Base-by-base conservation (phyloP, 768 basidiomycete species). In the Boletus insuetus region DNA sequence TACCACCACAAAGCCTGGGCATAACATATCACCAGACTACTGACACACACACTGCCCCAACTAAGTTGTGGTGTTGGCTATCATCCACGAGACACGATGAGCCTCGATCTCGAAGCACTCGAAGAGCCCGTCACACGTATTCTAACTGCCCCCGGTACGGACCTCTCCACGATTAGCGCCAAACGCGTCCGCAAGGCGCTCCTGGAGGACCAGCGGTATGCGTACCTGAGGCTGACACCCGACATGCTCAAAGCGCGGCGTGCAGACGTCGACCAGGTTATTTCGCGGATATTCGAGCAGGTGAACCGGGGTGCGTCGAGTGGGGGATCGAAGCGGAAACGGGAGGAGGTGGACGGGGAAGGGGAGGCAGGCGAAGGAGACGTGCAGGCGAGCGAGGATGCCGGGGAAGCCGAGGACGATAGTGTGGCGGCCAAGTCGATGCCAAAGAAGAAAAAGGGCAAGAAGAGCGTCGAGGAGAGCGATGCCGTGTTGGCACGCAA, bases 101-200 rank as follows among this genome's bases (percentile, higher is more conserved):
- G 65, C 56, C 75, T 82, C 64, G 78, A 86, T 65, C 74, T 84
- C 45, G 63, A 68, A 56, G 71, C 77, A 54, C 78, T 91, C 60
- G 81, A 84, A 69, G 77, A 80, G 13, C 78, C 75, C 55, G 86
- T 94, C 66, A 78, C 77, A 60, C 74, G 77, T 55, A 90, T 94
- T 68, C 82, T 94, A 49, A 78, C 82, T 31, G 85, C 86, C 19
- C 91, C 91, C 4, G 85, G 83, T 45, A 86, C 82, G 45, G 88
- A 94, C 77, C 79, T 94, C 64, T 58, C 77, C 44, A 88, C 86
- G 44, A 90, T 94, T 71, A 89, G 85, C 68, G 94, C 93, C 44
- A 96, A 92, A 75, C 85, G 85, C 73, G 92, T 97, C 63, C 84
- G 94, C 60, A 87, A 87, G 66, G 82, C 84, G 75, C 94, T 58